Evolutionary conservation across 768 basidiomycete genomes (phyloP).

Genomic region (Dentipellis fragilis): DNA sequence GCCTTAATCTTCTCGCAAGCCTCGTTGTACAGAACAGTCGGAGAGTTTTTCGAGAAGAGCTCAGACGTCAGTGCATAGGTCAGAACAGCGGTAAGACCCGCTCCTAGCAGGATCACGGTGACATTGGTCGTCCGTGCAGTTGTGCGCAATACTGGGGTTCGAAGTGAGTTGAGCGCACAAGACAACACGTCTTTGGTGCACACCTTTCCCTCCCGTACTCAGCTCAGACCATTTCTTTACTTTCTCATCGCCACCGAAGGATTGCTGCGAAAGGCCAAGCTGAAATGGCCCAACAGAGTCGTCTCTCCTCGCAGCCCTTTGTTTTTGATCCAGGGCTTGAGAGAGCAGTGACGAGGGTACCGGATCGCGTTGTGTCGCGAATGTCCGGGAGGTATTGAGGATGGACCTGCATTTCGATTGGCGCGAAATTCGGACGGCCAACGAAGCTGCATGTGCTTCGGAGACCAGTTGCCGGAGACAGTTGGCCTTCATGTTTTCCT

Average conservation of each 20-base stretch:
- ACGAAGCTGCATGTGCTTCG: not conserved
- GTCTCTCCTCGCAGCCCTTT: slow-evolving; percentile 28
- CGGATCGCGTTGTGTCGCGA: slow-evolving; percentile 12
- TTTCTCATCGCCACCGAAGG: slow-evolving; percentile 39
- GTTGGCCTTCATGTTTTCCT: not conserved
- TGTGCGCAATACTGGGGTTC: slow-evolving; percentile 35
- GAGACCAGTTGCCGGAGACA: not conserved
- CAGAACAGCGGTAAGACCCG: slow-evolving; percentile 66
- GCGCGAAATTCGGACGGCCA: not conserved
- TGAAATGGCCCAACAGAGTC: slow-evolving; percentile 74
- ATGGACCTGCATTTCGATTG: not conserved
- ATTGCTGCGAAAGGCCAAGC: slow-evolving; percentile 53
- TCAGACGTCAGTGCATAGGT: slow-evolving; percentile 76
- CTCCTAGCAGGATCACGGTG: slow-evolving; percentile 60
- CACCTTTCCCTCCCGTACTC: slow-evolving; percentile 68
- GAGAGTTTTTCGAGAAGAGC: slow-evolving; percentile 81
- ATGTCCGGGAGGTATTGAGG: not conserved
- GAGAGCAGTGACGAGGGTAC: slow-evolving; percentile 45
- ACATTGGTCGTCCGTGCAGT: slow-evolving; percentile 43
- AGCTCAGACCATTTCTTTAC: slow-evolving; percentile 75
- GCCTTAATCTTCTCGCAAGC: slow-evolving; percentile 40
- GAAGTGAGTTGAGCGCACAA: not conserved
- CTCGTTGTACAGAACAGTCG: slow-evolving; percentile 67
- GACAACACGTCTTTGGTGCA: not conserved
- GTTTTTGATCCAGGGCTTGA: slow-evolving; percentile 54